Conservation (phyloP, 805 yeast genomes). For the Yamadazyma paraphyllophila region DNA sequence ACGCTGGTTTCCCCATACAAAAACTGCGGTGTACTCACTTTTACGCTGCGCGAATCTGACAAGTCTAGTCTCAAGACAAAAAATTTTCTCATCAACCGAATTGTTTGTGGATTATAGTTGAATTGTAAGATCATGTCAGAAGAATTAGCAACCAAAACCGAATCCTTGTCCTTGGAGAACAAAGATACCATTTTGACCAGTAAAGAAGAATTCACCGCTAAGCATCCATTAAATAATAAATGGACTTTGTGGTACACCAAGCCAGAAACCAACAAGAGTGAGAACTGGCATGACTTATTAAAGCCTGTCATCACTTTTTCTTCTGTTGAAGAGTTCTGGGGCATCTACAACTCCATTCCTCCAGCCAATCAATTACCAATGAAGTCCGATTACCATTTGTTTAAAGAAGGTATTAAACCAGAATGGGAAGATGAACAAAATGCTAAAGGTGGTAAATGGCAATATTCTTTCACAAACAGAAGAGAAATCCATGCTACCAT, state of each 20-base stretch:
- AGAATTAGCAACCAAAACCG: slow-evolving; percentile 39
- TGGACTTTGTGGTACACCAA: slow-evolving; percentile 99
- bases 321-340: slow-evolving; percentile 99
- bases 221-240: slow-evolving; percentile 84
- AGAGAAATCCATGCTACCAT: slow-evolving; percentile 57
- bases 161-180: slow-evolving; percentile 40
- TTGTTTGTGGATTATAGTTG: slow-evolving; percentile 6
- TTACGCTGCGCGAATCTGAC: slow-evolving; percentile 8
- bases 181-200: slow-evolving; percentile 54
- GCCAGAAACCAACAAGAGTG: slow-evolving; percentile 75
- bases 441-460: slow-evolving; percentile 93
- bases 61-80: slow-evolving; percentile 1
- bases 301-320: slow-evolving; percentile 89
- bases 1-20: not conserved
- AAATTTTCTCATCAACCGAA: slow-evolving; percentile 8
- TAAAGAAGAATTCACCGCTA: slow-evolving; percentile 64
- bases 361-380: slow-evolving; percentile 86
- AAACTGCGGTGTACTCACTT: not conserved
- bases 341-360: slow-evolving; percentile 90
- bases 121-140: slow-evolving; percentile 7
- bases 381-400: slow-evolving; percentile 91
- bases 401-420: slow-evolving; percentile 91
- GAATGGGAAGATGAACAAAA: slow-evolving; percentile 97
- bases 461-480: slow-evolving; percentile 63
- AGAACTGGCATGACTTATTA: slow-evolving; percentile 88